Evolutionary conservation across 345 rosid species (phyloP).

Genomic region (Arabis hirsuta): DNA sequence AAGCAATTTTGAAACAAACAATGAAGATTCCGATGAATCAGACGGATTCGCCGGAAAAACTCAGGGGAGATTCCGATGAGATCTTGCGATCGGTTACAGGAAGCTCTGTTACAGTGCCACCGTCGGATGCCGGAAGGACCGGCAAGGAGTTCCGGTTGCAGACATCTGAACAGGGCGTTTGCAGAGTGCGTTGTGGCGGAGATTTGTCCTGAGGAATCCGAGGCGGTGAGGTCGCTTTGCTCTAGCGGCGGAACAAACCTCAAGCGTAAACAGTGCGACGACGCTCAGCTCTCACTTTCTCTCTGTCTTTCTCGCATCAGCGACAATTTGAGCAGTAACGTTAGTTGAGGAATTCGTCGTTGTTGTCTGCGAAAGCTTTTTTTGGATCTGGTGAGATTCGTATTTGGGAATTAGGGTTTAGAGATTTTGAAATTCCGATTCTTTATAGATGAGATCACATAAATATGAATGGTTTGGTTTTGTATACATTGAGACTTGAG

Average conservation of each 20-base stretch:
- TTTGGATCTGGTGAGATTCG: neutral
- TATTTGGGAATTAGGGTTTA: neutral
- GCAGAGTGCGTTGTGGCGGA: conserved; percentile 76
- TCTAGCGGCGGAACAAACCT: conserved; percentile 82
- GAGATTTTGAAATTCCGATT: neutral
- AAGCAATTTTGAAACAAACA: too few relatives aligned
- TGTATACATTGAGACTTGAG: too few relatives aligned
- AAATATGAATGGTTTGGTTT: too few relatives aligned
- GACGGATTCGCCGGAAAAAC: neutral
- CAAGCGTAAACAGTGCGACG: conserved; percentile 83
- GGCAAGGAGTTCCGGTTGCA: conserved; percentile 58
- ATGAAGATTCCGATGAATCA: too few relatives aligned
- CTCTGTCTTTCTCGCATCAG: conserved; percentile 45
- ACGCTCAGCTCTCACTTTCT: conserved; percentile 75
- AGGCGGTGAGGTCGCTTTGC: conserved; percentile 78
- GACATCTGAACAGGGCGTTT: conserved; percentile 72
- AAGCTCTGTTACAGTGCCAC: conserved; percentile 70
- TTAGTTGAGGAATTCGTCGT: neutral
- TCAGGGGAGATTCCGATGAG: conserved; percentile 19
- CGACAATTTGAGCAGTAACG: conserved; percentile 21
- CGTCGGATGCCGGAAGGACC: conserved; percentile 61
- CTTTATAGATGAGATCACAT: neutral
- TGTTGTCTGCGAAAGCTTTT: neutral
- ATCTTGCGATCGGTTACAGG: conserved; percentile 65
- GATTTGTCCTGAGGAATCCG: conserved; percentile 74